Conservation (phyloP, 495 filamentous ascomycete genomes). For the Collariella sp. region DNA sequence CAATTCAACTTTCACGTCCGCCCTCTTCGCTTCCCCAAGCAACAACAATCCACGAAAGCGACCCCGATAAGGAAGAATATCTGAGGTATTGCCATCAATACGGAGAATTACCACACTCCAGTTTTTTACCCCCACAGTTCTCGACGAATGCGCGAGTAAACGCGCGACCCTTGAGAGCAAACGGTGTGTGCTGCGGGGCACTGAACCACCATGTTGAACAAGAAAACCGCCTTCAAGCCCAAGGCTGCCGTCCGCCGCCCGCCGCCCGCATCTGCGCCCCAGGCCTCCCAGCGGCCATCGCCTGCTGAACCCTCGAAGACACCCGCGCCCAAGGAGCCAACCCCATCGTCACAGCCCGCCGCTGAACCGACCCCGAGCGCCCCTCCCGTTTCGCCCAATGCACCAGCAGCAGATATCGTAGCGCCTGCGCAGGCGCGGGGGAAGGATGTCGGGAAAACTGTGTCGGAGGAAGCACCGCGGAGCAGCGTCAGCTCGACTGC, state of each 20-base stretch:
- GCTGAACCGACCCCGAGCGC: not conserved
- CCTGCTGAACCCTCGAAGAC: not conserved
- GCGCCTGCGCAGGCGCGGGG: not conserved
- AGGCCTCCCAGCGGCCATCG: conserved; percentile 7
- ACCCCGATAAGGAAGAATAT: not conserved
- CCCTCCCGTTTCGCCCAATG: not conserved
- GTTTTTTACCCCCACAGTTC: not conserved
- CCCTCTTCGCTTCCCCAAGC: not conserved
- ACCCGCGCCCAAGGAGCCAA: conserved; percentile 10
- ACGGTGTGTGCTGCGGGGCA: conserved; percentile 3
- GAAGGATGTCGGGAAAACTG: not conserved
- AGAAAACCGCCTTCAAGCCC: conserved; percentile 39
- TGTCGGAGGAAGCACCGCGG: not conserved
- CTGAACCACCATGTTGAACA: conserved; percentile 36
- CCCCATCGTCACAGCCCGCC: not conserved
- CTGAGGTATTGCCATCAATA: too few species aligned
- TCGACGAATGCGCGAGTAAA: conserved; percentile 3
- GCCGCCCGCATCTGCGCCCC: conserved; percentile 6
- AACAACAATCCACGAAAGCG: not conserved
- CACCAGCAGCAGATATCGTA: not conserved
- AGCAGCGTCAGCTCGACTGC: not conserved
- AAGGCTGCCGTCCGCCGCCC: conserved; percentile 23
- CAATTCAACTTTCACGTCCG: not conserved
- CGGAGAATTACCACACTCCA: too few species aligned
- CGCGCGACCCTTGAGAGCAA: conserved; percentile 10